Evolutionary conservation across 768 basidiomycete genomes (phyloP), one percentile per base, ranked within the genome.

Genomic region (Amanita rimosa): DNA sequence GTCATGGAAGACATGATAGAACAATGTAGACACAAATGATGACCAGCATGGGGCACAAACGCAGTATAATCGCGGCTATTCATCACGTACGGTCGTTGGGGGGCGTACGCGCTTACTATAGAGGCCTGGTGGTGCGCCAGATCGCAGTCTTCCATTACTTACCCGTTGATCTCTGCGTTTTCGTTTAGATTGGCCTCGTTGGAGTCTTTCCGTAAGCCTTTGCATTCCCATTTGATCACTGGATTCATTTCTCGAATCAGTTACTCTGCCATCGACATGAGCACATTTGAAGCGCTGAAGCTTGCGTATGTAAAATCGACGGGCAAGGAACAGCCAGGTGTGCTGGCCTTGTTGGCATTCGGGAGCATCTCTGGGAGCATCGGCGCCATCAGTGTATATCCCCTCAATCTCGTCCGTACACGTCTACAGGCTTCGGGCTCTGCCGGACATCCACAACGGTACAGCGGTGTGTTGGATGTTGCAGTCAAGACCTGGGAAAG

Each of bases 241-340:
- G 13, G 13, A 4, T 29, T 41, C 17, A 27, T 22, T 21, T 26
- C 19, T 27, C 39, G 33, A 51, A 48, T 44, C 60, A 85, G 84
- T 50, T 89, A 88, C 62, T 85, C 89, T 11, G 95, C 95, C 4
- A 99, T 98, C 54, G 95, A 99, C 64, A 95, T 92, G 89, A 87
- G 84, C 57, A 94, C 94, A 3, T 98, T 96, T 52, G 95, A 97
- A 67, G 90, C 91, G 2, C 78, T 99, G 49, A 98, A 98, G 63
- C 70, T 93, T 38, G 82, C 86, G 2, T 98, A 98, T 63, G 68
- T 85, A 34, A 78, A 81, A 45, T 95, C 93, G 27, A 87, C 88
- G 4, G 85, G 83, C 29, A 79, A 83, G 57, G 84, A 92, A 22
- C 94, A 99, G 62, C 91, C 95, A 0, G 88, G 89, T 2, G 79